Evolutionary conservation across 345 rosid genomes (phyloP).

Genomic region (Brassica rapa): DNA sequence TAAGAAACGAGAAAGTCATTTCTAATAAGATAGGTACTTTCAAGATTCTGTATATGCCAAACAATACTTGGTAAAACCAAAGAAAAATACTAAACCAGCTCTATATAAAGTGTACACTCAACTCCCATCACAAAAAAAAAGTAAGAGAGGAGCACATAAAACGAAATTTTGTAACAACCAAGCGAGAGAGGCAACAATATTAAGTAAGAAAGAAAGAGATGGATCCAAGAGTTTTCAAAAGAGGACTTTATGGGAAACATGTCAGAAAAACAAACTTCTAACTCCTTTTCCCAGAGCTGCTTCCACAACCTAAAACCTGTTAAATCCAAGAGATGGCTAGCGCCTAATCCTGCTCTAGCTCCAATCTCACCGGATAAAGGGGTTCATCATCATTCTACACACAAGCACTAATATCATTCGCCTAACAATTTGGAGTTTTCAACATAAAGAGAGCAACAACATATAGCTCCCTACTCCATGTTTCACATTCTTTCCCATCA

Average conservation of each 20-base stretch:
- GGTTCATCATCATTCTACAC: conserved; percentile 34
- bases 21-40: background rate
- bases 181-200: background rate
- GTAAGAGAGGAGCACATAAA: background rate
- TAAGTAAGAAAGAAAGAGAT: background rate
- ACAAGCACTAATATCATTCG: conserved; percentile 22
- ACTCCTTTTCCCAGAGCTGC: conserved; percentile 9
- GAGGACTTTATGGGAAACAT: conserved; percentile 22
- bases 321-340: conserved; percentile 19
- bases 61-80: background rate
- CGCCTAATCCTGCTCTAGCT: conserved; percentile 22
- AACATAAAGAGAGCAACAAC: conserved; percentile 62
- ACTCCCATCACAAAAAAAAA: conserved; percentile 20
- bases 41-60: background rate
- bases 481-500: conserved; percentile 44
- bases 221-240: conserved; percentile 6
- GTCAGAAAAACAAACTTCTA: background rate
- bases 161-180: conserved; percentile 4
- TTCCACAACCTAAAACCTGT: conserved; percentile 25
- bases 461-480: conserved; percentile 61
- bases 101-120: background rate
- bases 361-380: conserved; percentile 19
- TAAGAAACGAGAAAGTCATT: background rate
- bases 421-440: conserved; percentile 37
- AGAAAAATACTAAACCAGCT: conserved; percentile 1